These are phyloP conservation scores for Gypsophila paniculata DNA, from an alignment of 179 eudicot genomes.

Conservation along the genomic window DNA sequence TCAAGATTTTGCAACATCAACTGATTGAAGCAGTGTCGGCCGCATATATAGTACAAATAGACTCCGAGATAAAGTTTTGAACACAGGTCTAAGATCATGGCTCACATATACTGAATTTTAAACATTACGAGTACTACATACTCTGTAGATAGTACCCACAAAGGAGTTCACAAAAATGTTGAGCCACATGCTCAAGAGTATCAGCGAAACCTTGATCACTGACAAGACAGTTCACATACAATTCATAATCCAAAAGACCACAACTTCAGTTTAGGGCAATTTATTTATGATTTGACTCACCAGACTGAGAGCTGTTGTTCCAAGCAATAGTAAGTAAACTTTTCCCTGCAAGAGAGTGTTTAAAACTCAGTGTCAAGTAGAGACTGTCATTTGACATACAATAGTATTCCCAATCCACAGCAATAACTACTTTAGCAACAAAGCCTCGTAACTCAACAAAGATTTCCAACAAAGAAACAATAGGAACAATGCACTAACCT, in stretches of 20 bases:
- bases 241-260: not conserved
- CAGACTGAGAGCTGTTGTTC: slow-evolving; percentile 96
- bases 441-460: not conserved
- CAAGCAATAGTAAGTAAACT: slow-evolving; percentile 90
- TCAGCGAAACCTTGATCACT: not conserved
- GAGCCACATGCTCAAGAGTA: not conserved
- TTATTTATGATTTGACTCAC: too few relatives aligned
- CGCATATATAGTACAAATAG: too few relatives aligned
- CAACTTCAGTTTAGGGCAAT: not conserved
- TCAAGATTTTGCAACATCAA: too few relatives aligned
- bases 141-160: not conserved
- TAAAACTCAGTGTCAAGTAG: not conserved
- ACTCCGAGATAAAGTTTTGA: too few relatives aligned
- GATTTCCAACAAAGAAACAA: not conserved
- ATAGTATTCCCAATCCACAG: not conserved
- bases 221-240: not conserved
- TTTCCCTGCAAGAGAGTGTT: slow-evolving; percentile 50
- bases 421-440: not conserved
- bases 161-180: not conserved
- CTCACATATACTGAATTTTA: not conserved
- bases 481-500: slow-evolving; percentile 39
- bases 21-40: too few relatives aligned
- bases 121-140: not conserved
- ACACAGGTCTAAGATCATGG: too few relatives aligned
- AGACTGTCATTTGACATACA: not conserved